A percentile compares a stretch with the other conserved stretches of the same genome.
phyloP scores from a whole-genome alignment of 2,329 filamentous ascomycete genomes.

The Microcyclosporella mali region DNA sequence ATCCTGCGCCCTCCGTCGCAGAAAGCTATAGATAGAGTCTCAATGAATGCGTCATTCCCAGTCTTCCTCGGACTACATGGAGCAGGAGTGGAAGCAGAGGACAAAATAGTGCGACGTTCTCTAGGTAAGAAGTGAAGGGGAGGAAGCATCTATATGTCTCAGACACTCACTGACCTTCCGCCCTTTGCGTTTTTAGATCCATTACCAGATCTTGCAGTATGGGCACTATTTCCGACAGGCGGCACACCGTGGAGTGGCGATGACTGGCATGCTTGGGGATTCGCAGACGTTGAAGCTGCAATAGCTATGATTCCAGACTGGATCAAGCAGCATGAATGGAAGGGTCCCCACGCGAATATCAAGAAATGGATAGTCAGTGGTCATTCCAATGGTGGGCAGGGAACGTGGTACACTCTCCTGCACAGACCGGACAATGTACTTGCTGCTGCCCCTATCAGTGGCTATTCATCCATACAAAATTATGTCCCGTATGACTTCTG shows the following conservation, averaged over 20 bases:
- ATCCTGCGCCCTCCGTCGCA: constrained; percentile 50
- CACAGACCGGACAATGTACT: constrained; percentile 53
- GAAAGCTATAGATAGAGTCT: constrained; percentile 29
- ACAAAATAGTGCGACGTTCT: constrained; percentile 40
- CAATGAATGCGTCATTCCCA: constrained; percentile 33
- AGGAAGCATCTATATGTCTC: no score
- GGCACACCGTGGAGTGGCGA: constrained; percentile 55
- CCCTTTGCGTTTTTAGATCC: no score
- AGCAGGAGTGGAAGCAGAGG: constrained; percentile 51
- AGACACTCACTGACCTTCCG: no score
- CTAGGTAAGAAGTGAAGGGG: no score
- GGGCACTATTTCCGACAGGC: constrained; percentile 52
- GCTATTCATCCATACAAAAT: constrained; percentile 53
- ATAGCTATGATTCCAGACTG: constrained; percentile 45
- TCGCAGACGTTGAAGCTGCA: constrained; percentile 50
- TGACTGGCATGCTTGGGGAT: constrained; percentile 57
- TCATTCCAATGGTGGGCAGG: constrained; percentile 58
- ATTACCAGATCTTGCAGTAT: constrained; percentile 48
- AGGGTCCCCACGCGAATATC: constrained; percentile 40
- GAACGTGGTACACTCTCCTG: constrained; percentile 51
- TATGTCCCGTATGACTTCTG: constrained; percentile 55
- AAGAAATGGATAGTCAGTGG: constrained; percentile 49
- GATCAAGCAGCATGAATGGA: constrained; percentile 46
- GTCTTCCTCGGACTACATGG: constrained; percentile 51
- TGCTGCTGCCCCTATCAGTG: constrained; percentile 52